A percentile compares a stretch with the other conserved stretches of the same genome.
These are phyloP conservation scores for Macrophomina tecta DNA, from an alignment of 2,329 filamentous ascomycete species.

Conservation along the genomic window DNA sequence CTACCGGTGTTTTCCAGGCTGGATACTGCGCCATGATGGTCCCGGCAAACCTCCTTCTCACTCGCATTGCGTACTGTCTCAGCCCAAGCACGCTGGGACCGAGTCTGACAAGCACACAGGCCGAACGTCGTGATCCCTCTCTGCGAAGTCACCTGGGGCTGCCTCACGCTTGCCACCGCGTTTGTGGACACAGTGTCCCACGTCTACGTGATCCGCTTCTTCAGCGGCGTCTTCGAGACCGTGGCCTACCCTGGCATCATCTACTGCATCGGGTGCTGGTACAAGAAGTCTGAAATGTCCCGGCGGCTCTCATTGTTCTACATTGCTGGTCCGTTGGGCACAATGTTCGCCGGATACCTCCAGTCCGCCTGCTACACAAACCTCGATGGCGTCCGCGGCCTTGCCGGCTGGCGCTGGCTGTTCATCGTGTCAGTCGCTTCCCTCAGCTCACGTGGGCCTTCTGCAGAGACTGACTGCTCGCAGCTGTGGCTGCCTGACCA, in stretches of 20 bases:
- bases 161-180: conserved; percentile 11
- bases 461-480: not conserved
- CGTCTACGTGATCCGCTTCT: conserved; percentile 16
- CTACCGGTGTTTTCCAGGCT: conserved; percentile 3
- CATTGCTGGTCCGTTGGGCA: conserved; percentile 27
- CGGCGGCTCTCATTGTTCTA: conserved; percentile 29
- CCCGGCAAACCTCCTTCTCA: not conserved
- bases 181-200: conserved; percentile 1
- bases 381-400: conserved; percentile 34
- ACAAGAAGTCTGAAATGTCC: conserved; percentile 30
- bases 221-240: conserved; percentile 21
- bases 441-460: too few species aligned
- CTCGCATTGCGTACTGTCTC: not conserved
- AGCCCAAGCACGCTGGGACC: too few species aligned
- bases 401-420: conserved; percentile 14
- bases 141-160: conserved; percentile 9
- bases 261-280: conserved; percentile 32
- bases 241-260: conserved; percentile 30
- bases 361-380: conserved; percentile 28
- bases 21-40: conserved; percentile 20
- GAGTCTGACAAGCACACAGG: not conserved
- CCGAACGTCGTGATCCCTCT: conserved; percentile 13
- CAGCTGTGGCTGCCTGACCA: conserved; percentile 33
- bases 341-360: conserved; percentile 29
- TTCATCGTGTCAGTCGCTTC: conserved; percentile 3